Evolutionary conservation across 805 yeast species (phyloP).

Genomic region (Candida corydali): DNA sequence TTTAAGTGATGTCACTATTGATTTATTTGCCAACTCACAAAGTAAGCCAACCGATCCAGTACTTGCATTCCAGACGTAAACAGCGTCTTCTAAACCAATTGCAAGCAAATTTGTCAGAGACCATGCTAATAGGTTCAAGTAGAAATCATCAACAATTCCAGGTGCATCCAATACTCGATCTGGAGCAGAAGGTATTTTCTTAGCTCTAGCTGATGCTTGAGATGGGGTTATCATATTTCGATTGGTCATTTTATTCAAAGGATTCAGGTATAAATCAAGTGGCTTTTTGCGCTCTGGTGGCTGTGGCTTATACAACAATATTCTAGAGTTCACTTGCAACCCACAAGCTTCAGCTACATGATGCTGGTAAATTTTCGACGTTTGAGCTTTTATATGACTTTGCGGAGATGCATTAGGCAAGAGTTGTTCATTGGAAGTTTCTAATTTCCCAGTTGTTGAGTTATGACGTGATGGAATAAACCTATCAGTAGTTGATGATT

Average conservation of each 20-base stretch:
- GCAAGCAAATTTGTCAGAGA: slow-evolving; percentile 77
- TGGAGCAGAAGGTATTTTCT: slow-evolving; percentile 82
- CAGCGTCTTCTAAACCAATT: slow-evolving; percentile 77
- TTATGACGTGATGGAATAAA: slow-evolving; percentile 43
- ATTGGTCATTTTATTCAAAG: slow-evolving; percentile 16
- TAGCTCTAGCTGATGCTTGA: slow-evolving; percentile 61
- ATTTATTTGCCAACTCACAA: slow-evolving; percentile 47
- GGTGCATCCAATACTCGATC: slow-evolving; percentile 96
- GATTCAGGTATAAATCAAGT: slow-evolving; percentile 25
- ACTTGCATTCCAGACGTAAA: slow-evolving; percentile 90
- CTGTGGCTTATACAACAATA: slow-evolving; percentile 79
- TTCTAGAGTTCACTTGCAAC: slow-evolving; percentile 72
- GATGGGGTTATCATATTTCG: slow-evolving; percentile 38
- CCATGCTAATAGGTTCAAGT: slow-evolving; percentile 84
- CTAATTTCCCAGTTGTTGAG: slow-evolving; percentile 34
- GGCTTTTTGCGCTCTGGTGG: slow-evolving; percentile 62
- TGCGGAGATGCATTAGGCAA: slow-evolving; percentile 48
- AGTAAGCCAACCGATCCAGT: slow-evolving; percentile 72
- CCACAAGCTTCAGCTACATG: slow-evolving; percentile 96
- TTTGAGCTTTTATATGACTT: slow-evolving; percentile 52
- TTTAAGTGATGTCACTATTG: slow-evolving; percentile 62
- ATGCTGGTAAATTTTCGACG: slow-evolving; percentile 58
- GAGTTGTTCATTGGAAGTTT: slow-evolving; percentile 30
- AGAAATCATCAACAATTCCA: slow-evolving; percentile 88
- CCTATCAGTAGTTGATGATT: slow-evolving; percentile 30